Percentiles rank a stretch among this genome's conserved stretches.
Evolutionary conservation across 2,329 filamentous ascomycete species (phyloP).

Genomic region (Fusarium chaquense): DNA sequence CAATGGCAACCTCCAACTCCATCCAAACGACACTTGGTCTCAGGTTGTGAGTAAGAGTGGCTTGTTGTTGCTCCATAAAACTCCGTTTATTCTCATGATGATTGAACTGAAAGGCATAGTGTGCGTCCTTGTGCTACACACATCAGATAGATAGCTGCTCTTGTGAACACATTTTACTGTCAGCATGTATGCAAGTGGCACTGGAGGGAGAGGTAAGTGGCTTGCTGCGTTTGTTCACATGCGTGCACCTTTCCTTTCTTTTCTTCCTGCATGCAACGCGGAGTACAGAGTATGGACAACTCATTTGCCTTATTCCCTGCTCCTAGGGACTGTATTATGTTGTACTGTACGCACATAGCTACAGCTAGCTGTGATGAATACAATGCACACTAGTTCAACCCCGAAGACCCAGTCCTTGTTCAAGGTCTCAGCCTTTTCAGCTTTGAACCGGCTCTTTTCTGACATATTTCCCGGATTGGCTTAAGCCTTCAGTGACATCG

Average conservation of each 20-base stretch:
- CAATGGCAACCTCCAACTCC: background rate
- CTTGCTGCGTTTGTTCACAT: conserved; percentile 19
- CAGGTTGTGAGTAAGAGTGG: background rate
- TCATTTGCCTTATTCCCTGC: background rate
- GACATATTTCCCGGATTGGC: conserved; percentile 13
- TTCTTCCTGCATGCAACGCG: background rate
- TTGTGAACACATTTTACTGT: background rate
- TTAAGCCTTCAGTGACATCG: conserved; percentile 1
- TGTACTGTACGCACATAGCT: background rate
- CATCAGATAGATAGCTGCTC: background rate
- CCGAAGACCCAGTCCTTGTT: conserved; percentile 1
- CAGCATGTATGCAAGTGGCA: background rate
- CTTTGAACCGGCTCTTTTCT: background rate
- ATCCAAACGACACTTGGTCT: too few species aligned
- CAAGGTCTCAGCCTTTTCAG: conserved; percentile 1
- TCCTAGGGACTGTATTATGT: background rate
- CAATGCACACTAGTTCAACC: background rate
- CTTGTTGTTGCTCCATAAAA: background rate
- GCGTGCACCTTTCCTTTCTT: conserved; percentile 30
- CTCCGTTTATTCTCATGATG: background rate
- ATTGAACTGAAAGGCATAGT: background rate
- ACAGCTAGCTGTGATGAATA: background rate
- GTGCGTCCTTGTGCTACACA: conserved; percentile 8
- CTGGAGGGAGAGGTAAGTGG: background rate
- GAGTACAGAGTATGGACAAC: background rate